phyloP scores from a whole-genome alignment of 331 rosid genomes.

The Cydonia oblonga region DNA sequence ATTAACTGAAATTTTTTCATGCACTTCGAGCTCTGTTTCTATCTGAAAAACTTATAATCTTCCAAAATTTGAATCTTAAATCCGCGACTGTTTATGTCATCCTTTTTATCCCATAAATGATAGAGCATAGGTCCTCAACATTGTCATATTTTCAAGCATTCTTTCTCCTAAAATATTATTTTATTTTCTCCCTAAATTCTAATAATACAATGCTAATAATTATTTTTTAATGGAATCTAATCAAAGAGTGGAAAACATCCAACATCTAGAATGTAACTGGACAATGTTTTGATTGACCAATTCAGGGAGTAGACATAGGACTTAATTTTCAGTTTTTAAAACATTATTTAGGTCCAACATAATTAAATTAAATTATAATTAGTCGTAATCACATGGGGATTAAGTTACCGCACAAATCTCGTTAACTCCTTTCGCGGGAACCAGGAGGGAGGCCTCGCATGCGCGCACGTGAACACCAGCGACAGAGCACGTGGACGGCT shows the following conservation, averaged over 20 bases:
- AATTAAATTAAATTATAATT: not conserved
- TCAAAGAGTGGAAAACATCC: not conserved
- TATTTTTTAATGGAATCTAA: not conserved
- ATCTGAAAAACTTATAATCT: no score
- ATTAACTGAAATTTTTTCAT: no score
- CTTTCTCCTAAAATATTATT: not conserved
- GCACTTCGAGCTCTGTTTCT: no score
- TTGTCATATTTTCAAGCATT: not conserved
- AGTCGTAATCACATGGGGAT: slow-evolving; percentile 40
- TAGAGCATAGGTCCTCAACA: not conserved
- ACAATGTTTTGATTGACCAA: no score
- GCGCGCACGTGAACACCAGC: slow-evolving; percentile 36
- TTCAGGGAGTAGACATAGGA: not conserved
- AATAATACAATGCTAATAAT: not conserved
- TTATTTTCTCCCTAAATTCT: not conserved
- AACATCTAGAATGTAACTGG: not conserved
- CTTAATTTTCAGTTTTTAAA: not conserved
- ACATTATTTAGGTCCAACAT: not conserved
- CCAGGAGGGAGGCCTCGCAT: slow-evolving; percentile 22
- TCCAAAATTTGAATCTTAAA: no score
- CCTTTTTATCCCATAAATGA: not conserved
- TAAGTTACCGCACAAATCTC: slow-evolving; percentile 23
- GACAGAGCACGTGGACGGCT: slow-evolving; percentile 43
- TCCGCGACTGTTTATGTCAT: no score
- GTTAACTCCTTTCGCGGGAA: slow-evolving; percentile 26